Evolutionary conservation across 2,329 filamentous ascomycete species (phyloP), one percentile per base, ranked within the genome.

Genomic region (Acephala macrosclerotiorum): DNA sequence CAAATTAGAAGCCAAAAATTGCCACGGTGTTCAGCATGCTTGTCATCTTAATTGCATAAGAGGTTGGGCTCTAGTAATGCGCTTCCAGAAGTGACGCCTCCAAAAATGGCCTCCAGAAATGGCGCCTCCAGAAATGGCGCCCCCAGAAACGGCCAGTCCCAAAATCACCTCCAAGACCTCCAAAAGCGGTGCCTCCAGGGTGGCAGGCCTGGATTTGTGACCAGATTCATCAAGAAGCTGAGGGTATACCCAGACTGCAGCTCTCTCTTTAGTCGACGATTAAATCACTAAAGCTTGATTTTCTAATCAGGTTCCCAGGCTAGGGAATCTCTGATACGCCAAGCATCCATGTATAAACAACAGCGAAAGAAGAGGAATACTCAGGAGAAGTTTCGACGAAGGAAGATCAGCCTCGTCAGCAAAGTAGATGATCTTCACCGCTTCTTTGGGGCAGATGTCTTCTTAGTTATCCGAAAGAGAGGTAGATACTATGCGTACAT

Each of bases 361-460:
- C 36, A 35, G 33, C 33, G 33, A 57, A 57, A 55, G 49, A 55
- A 16, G n/a, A 57, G 29, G 22, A 57, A 36, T 33, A 33, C 9
- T 33, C 29, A 33, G 45, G 58, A 36, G 36, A 60, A 60, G 11
- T 60, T 60, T 60, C 33, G 33, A 60, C 33, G 33, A 60, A 60
- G 33, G 40, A 51, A 60, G 45, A 51, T 60, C 6, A 51, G 29
- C 33, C 42, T 60, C 33, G 36, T 60, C 4, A 60, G 58, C 20
- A 53, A 60, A 60, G 58, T 29, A 51, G 33, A 60, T 36, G 36
- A 60, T 60, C 58, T 60, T 33, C 40, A 60, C 42, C 45, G 45
- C 42, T 51, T 60, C 42, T 60, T 60, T 51, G 33, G 26, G 42
- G 58, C 33, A 60, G 45, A 60, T 60, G 26, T 38, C 42, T 60